These are phyloP conservation scores for Penicillium herquei DNA, from an alignment of 495 filamentous ascomycete species.

Conservation along the genomic window DNA sequence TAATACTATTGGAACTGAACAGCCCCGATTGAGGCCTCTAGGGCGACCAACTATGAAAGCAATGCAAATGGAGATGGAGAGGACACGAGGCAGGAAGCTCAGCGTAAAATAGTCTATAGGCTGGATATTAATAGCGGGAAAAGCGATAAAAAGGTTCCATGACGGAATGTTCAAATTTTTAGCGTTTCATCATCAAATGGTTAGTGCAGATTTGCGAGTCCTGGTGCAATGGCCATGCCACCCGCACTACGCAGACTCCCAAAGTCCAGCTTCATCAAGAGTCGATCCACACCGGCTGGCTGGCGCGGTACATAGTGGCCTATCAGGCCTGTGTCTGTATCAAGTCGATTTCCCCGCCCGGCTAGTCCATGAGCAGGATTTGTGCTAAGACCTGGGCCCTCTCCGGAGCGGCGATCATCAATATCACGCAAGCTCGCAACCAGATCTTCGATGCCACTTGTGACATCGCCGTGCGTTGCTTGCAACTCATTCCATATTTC, in stretches of 20 bases:
- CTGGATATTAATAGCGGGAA: background rate
- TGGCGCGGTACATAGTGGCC: constrained; percentile 58
- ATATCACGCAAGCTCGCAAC: constrained; percentile 58
- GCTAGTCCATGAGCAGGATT: constrained; percentile 16
- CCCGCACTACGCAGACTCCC: constrained; percentile 36
- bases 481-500: constrained; percentile 59
- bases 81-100: too few relatives aligned
- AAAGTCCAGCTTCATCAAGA: constrained; percentile 88
- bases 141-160: background rate
- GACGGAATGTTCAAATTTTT: too few relatives aligned
- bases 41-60: too few relatives aligned
- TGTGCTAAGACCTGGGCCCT: constrained; percentile 28
- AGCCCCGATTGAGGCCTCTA: too few relatives aligned
- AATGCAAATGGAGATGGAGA: too few relatives aligned
- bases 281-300: constrained; percentile 70
- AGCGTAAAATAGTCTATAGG: too few relatives aligned
- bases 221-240: constrained; percentile 4
- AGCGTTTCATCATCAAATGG: background rate
- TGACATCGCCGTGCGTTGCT: constrained; percentile 29
- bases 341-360: background rate
- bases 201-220: constrained; percentile 11
- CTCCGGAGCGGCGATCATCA: constrained; percentile 50
- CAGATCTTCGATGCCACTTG: constrained; percentile 60
- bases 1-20: too few relatives aligned
- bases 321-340: constrained; percentile 16